These are phyloP conservation scores for Cladorrhinum sp. DNA, from an alignment of 2,329 filamentous ascomycete genomes.

Conservation along the genomic window DNA sequence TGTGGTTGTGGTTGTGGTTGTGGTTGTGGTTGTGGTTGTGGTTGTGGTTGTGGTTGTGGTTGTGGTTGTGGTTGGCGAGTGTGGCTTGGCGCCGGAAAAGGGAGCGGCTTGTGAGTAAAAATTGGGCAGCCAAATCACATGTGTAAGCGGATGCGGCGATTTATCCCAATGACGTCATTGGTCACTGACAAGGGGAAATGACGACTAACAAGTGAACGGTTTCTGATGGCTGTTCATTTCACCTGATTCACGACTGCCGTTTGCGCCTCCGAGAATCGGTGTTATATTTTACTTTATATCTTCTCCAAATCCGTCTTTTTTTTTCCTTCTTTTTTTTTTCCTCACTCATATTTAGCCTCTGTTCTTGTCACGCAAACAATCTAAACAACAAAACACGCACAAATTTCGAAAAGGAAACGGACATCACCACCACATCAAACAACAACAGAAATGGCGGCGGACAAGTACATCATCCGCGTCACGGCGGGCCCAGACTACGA, in stretches of 20 bases:
- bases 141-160: neutral
- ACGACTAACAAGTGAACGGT: neutral
- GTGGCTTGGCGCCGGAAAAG: neutral
- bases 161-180: slow-evolving; percentile 7
- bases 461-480: slow-evolving; percentile 76
- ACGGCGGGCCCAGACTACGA: slow-evolving; percentile 80
- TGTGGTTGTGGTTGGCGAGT: too few relatives aligned
- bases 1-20: neutral
- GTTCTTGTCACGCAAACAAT: too few relatives aligned
- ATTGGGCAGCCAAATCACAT: neutral
- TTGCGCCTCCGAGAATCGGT: too few relatives aligned
- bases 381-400: too few relatives aligned
- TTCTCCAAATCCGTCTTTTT: neutral
- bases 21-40: neutral
- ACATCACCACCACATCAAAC: too few relatives aligned
- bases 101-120: neutral
- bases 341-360: neutral
- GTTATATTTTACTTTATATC: too few relatives aligned
- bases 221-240: too few relatives aligned
- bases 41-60: too few relatives aligned
- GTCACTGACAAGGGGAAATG: neutral
- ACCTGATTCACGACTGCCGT: too few relatives aligned
- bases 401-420: neutral
- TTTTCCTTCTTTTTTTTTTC: neutral
- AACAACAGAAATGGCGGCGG: slow-evolving; percentile 49